Base-by-base conservation (phyloP, 2,329 filamentous ascomycete genomes). In the Xylaria sp. region DNA sequence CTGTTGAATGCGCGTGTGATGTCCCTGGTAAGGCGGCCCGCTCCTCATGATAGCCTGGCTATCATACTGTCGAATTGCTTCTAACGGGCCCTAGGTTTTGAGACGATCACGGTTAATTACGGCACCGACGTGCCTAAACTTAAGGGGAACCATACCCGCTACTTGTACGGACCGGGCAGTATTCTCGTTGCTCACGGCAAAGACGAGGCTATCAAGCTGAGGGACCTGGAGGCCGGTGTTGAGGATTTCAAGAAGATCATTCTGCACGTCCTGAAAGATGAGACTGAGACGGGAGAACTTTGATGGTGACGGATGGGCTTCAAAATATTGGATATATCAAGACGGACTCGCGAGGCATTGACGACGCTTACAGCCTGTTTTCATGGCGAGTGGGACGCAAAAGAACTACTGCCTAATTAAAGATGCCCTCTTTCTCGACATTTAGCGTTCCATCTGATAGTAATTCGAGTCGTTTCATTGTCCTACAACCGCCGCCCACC, bases 131-230 rank as follows among this genome's bases (percentile, higher is more conserved):
- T 98, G 25, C 92, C 94, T 1, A 90, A 94, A 75, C 81, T 97
- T 54, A 81, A 88, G 39, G 89, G 93, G 12, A 85, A 90, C 63
- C 89, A 93, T 72, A 90, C 85, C 10, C 86, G 85, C 66, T 92
- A 91, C 74, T 82, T 92, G 15, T 92, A 91, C 77, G 90, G 90
- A 0, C 90, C 90, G 0, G 90, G 90, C 0, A 91, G 84, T 70
- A 98, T 98, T 70, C 84, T 96, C 46, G 93, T 97, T 34, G 95
- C 95, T 5, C 95, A 98, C 78, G 92, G 91, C 0, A 91, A 93
- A 72, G 86, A 96, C 74, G 95, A 98, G 82, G 91, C 90, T 39
- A 78, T 98, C 74, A 92, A 88, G 32, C 88, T 95, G 37, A 86
- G 85, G 28, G 91, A 97, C 72, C 81, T 98, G 61, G 91, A 94